phyloP scores from a whole-genome alignment of 805 yeast genomes.

The Lipomyces japonicus region DNA sequence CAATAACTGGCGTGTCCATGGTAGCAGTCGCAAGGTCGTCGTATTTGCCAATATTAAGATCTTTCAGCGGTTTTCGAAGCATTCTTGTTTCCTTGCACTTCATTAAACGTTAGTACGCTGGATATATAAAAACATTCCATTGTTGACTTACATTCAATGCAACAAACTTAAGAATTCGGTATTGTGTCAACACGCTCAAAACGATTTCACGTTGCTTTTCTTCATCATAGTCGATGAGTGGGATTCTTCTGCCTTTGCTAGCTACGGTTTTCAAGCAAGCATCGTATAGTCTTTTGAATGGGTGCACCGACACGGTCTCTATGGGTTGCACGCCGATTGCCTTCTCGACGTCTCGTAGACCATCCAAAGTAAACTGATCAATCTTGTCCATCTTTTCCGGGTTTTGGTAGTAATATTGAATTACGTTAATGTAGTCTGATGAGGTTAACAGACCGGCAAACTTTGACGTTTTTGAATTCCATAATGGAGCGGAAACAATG shows the following conservation, averaged over 20 bases:
- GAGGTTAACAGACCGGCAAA: conserved; percentile 94
- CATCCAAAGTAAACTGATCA: conserved; percentile 79
- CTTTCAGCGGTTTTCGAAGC: conserved; percentile 69
- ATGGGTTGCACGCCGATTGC: conserved; percentile 82
- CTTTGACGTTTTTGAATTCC: conserved; percentile 85
- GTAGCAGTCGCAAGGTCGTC: conserved; percentile 67
- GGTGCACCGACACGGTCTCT: conserved; percentile 85
- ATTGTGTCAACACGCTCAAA: conserved; percentile 91
- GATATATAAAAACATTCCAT: not conserved
- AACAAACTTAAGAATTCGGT: conserved; percentile 90
- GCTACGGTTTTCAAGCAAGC: conserved; percentile 91
- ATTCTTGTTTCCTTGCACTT: conserved; percentile 84
- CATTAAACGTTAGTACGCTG: conserved; percentile 62
- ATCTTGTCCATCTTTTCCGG: conserved; percentile 87
- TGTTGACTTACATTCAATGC: conserved; percentile 57
- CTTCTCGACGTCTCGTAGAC: conserved; percentile 72
- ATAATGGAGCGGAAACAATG: conserved; percentile 92
- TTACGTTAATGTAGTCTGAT: conserved; percentile 89
- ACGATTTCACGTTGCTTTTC: conserved; percentile 90
- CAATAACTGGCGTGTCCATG: conserved; percentile 89
- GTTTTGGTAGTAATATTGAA: conserved; percentile 81
- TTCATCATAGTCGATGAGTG: conserved; percentile 90
- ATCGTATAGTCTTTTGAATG: conserved; percentile 81
- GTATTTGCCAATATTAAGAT: conserved; percentile 61
- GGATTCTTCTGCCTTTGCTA: conserved; percentile 86